Percentiles rank a stretch among this genome's conserved stretches.
Conservation (phyloP, 2,329 filamentous ascomycete species). For the Ophiostoma sp. region DNA sequence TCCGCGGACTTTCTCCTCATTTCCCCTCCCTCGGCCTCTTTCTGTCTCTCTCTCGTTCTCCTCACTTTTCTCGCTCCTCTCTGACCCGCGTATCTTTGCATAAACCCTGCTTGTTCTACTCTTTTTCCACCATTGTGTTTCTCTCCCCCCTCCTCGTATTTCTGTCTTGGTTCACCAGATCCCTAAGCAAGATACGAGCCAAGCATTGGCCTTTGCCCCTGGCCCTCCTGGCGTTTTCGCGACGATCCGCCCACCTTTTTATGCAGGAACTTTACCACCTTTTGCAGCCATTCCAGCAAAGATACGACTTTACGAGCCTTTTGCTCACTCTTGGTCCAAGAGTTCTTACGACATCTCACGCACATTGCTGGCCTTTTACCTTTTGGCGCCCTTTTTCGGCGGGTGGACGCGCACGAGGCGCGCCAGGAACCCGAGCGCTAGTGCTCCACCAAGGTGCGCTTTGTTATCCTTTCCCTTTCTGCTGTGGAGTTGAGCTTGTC, state of each 20-base stretch:
- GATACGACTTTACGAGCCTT: not conserved
- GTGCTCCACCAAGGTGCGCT: not conserved
- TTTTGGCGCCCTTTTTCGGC: not conserved
- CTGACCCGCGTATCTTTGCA: too few relatives aligned
- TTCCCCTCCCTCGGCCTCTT: not conserved
- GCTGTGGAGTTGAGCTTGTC: not conserved
- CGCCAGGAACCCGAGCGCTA: constrained; percentile 18
- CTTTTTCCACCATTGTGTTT: not conserved
- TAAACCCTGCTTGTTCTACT: not conserved
- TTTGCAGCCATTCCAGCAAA: too few relatives aligned
- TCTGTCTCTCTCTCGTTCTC: not conserved
- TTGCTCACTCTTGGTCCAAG: not conserved
- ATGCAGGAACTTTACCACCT: not conserved
- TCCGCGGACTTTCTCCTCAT: not conserved
- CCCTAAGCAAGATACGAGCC: constrained; percentile 1
- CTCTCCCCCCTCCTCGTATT: not conserved
- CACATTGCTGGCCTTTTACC: not conserved
- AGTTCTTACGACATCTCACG: not conserved
- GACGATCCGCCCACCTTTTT: not conserved
- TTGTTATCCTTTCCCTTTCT: not conserved
- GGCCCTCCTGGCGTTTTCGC: not conserved
- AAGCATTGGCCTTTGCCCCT: not conserved
- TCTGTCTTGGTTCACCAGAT: not conserved
- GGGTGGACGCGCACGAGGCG: constrained; percentile 15
- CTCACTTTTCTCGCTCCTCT: not conserved